Evolutionary conservation across 371 early-diverging fungal species (phyloP).

Genomic region (Mortierella polycephala): DNA sequence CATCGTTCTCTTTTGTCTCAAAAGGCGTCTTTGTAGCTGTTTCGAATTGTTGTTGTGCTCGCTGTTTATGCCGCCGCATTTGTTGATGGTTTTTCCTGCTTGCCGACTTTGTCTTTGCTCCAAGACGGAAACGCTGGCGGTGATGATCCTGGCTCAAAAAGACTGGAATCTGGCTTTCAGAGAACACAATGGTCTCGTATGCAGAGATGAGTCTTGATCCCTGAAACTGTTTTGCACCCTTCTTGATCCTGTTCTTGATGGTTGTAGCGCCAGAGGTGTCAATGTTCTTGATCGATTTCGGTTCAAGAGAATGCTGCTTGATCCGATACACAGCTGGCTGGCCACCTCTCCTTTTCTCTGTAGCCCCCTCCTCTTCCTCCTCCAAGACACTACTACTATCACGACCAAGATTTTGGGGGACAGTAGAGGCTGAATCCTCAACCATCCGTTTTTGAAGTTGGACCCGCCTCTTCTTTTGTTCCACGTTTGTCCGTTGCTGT

Average conservation of each 20-base stretch:
- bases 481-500: background rate
- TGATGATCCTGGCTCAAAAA: constrained; percentile 32
- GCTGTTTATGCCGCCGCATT: background rate
- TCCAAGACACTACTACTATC: too few species aligned
- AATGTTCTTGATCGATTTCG: too few species aligned
- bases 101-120: background rate
- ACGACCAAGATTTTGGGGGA: background rate
- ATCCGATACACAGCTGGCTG: too few species aligned
- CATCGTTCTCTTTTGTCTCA: too few species aligned
- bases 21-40: too few species aligned
- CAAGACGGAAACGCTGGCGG: background rate
- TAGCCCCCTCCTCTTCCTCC: too few species aligned
- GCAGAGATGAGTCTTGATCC: constrained; percentile 23
- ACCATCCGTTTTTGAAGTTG: background rate
- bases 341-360: too few species aligned
- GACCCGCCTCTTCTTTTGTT: background rate
- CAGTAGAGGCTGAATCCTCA: background rate
- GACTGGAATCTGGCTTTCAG: constrained; percentile 49
- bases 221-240: too few species aligned
- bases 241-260: too few species aligned
- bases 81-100: background rate
- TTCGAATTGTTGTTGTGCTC: too few species aligned
- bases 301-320: too few species aligned
- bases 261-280: background rate
- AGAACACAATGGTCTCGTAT: constrained; percentile 47